Evolutionary conservation across 495 filamentous ascomycete genomes (phyloP), one percentile per base, ranked within the genome.

Genomic region (Apodospora peruviana): DNA sequence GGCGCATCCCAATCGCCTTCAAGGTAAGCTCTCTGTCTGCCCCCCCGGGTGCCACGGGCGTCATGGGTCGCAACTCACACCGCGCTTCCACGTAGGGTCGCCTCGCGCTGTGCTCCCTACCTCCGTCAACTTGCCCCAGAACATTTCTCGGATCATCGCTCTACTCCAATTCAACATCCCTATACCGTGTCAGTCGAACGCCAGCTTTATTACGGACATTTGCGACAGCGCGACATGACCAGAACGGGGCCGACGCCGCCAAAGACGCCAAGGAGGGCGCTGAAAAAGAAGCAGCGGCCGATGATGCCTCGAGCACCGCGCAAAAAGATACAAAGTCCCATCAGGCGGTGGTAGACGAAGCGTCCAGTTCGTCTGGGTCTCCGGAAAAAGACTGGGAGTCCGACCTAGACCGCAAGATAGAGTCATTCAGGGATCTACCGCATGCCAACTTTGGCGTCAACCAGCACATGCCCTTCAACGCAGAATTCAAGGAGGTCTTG

Each of bases 381-480:
- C 52, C 64, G 25, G 50, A 50, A 27, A 64, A 64, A 32, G 67
- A 73, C 58, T 96, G 90, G 90, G 90, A 96, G 51, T 80, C 88
- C 17, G 83, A 90, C 50, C 84, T 84, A 2, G 76, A 91, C 58
- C 78, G 82, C 27, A 74, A 82, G 37, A 87, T 94, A 53, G 81
- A 84, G 34, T 75, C 80, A 18, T 96, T 95, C 72, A 82, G 84
- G n/a, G 79, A 95, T 56, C 82, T 96, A 9, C 90, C 90, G 0
- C 86, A 91, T 46, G 77, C 80, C 51, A 86, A 91, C 55, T 96
- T 96, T 59, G 93, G 94, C 12, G 83, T 88, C 52, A 98, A 97
- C 58, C 94, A 97, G 60, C 86, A 96, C 59, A 95, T 97, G 70
- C 74, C 87, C 16, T 90, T 96, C 58, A 91, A 96, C 65, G 81